Base-by-base conservation (phyloP, 2,329 filamentous ascomycete genomes). In the Chlorencoelia australis region DNA sequence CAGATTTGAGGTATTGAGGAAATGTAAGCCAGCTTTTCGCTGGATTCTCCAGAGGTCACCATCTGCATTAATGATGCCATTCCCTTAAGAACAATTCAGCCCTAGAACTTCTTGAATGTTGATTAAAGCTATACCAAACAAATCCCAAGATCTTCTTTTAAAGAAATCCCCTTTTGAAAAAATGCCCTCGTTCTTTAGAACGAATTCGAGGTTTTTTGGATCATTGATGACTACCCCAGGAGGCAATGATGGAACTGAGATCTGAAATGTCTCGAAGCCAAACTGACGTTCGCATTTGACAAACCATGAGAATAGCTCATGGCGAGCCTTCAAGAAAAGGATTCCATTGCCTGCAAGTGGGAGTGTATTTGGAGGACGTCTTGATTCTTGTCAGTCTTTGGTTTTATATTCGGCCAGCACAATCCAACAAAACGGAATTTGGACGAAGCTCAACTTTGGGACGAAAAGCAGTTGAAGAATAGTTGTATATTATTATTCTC, bases 31-130 rank as follows among this genome's bases (percentile, higher is more conserved):
- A 4, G 75, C 76, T 51, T 71, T 78, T 30, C 76, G 65, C 59
- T 80, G 76, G 2, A 69, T 59, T 41, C 65, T 71, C 75, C 76
- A 80, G 16, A 75, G 51, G 15, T 76, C 70, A 26, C 76, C 76
- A 42, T 79, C 75, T 17, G 69, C 69, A 46, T 80, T 81, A 56
- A 80, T 78, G 46, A 81, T 80, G 17, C 76, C 76, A 45, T 75
- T 65, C 1, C 73, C 67, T 69, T n/a, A n/a, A 30, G 22, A 13
- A 26, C 22, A 17, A 9, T 9, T 27, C 16, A 24, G 14, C 17
- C 15, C 10, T 25, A 10, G 6, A 28, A 18, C 13, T 18, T n/a
- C 10, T 15, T 7, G 7, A 27, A 35, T 11, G 17, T 21, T 15
- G 7, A 35, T 6, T 19, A 27, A 19, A 19, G 16, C 18, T 53